Conservation (phyloP, 129 eudicot species). For the Rutidosis leptorrhynchoides region DNA sequence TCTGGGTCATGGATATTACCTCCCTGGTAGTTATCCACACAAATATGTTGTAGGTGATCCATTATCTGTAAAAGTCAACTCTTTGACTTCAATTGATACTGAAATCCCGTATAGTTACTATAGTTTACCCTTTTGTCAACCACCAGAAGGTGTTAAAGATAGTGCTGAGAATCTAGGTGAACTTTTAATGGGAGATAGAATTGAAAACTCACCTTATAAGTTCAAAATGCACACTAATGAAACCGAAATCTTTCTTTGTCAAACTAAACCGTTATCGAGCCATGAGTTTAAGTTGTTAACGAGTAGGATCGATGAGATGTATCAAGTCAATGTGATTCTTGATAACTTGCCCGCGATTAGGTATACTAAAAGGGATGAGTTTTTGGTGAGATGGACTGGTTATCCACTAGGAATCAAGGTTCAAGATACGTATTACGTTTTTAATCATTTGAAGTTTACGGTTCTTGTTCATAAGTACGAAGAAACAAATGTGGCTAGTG, state of each 20-base stretch:
- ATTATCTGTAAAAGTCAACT: slow-evolving; percentile 72
- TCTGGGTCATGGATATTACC: slow-evolving; percentile 63
- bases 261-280: slow-evolving; percentile 51
- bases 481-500: slow-evolving; percentile 67
- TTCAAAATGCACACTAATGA: slow-evolving; percentile 76
- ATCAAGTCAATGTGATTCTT: slow-evolving; percentile 71
- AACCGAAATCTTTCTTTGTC: slow-evolving; percentile 57
- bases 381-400: slow-evolving; percentile 73
- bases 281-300: slow-evolving; percentile 61
- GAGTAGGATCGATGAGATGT: slow-evolving; percentile 76
- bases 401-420: slow-evolving; percentile 75
- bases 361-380: slow-evolving; percentile 51
- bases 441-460: slow-evolving; percentile 70
- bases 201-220: slow-evolving; percentile 73
- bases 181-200: slow-evolving; percentile 79
- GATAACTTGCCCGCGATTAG: slow-evolving; percentile 77
- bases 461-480: slow-evolving; percentile 75
- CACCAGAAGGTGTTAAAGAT: slow-evolving; percentile 75
- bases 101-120: too few species aligned
- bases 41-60: slow-evolving; percentile 59
- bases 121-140: slow-evolving; percentile 70
- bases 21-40: slow-evolving; percentile 86
- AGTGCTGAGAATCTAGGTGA: slow-evolving; percentile 83
- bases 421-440: slow-evolving; percentile 57
- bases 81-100: slow-evolving; percentile 78